These are phyloP conservation scores for Candida maltosa DNA, from an alignment of 805 yeast genomes.

Conservation along the genomic window DNA sequence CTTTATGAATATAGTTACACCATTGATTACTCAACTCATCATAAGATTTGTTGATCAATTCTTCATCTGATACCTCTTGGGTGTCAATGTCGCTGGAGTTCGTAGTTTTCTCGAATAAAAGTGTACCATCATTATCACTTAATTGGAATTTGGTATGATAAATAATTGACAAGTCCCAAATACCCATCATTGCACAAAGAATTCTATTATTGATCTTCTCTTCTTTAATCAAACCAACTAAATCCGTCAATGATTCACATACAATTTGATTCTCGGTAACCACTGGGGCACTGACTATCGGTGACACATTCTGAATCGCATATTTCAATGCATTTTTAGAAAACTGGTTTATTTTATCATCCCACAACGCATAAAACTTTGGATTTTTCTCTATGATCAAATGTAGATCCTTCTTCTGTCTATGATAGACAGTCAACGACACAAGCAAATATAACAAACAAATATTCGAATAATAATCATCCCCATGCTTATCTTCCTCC, in stretches of 20 bases:
- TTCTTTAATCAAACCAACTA: neutral
- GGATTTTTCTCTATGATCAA: neutral
- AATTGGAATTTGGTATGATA: conserved; percentile 12
- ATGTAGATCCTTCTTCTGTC: neutral
- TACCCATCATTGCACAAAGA: conserved; percentile 30
- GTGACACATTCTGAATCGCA: neutral
- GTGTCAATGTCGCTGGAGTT: no score
- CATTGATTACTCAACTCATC: conserved; percentile 18
- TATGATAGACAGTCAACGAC: neutral
- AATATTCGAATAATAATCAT: conserved; percentile 9
- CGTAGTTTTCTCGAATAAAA: neutral
- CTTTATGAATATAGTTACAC: conserved; percentile 25
- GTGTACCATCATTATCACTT: conserved; percentile 1
- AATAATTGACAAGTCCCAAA: conserved; percentile 31
- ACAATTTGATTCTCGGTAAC: neutral
- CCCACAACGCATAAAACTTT: neutral
- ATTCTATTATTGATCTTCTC: conserved; percentile 25
- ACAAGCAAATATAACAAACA: neutral
- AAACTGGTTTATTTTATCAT: neutral
- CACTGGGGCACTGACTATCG: neutral
- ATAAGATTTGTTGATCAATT: neutral
- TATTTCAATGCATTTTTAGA: conserved; percentile 1
- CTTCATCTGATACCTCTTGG: neutral
- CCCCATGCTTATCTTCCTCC: neutral
- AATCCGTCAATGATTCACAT: neutral